Evolutionary conservation across 2,329 filamentous ascomycete genomes (phyloP).

Genomic region (Hypoxylon sp.): DNA sequence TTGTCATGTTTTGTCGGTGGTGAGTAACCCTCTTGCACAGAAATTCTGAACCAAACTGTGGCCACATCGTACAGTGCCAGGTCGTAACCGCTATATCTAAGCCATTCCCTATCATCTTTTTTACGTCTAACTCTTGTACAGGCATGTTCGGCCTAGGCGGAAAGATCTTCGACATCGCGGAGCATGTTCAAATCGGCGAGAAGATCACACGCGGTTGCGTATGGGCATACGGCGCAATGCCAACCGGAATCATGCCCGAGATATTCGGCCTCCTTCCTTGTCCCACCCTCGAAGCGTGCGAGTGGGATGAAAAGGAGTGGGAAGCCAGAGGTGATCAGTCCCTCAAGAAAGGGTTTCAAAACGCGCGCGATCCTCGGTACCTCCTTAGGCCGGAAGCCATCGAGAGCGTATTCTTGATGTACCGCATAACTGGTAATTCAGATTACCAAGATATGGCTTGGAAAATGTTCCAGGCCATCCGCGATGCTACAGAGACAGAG

Average conservation of each 20-base stretch:
- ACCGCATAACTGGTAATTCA: conserved; percentile 64
- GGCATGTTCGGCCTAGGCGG: conserved; percentile 64
- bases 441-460: conserved; percentile 66
- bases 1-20: conserved; percentile 63
- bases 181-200: conserved; percentile 63
- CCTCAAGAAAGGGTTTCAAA: conserved; percentile 73
- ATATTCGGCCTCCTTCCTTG: conserved; percentile 65
- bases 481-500: conserved; percentile 61
- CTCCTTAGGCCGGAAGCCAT: conserved; percentile 66
- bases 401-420: conserved; percentile 68
- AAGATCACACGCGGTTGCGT: conserved; percentile 68
- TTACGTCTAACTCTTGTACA: neutral
- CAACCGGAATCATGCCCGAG: conserved; percentile 72
- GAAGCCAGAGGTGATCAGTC: conserved; percentile 37
- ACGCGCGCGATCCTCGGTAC: conserved; percentile 65
- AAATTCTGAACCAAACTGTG: neutral
- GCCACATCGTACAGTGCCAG: neutral
- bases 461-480: conserved; percentile 66
- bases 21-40: conserved; percentile 1
- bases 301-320: conserved; percentile 58
- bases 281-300: conserved; percentile 55
- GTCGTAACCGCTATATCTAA: neutral
- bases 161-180: conserved; percentile 60
- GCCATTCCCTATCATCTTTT: neutral
- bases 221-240: conserved; percentile 69